Evolutionary conservation across 208 protist species (phyloP), one percentile per base, ranked within the genome.

Genomic region (Acanthamoeba royreba): DNA sequence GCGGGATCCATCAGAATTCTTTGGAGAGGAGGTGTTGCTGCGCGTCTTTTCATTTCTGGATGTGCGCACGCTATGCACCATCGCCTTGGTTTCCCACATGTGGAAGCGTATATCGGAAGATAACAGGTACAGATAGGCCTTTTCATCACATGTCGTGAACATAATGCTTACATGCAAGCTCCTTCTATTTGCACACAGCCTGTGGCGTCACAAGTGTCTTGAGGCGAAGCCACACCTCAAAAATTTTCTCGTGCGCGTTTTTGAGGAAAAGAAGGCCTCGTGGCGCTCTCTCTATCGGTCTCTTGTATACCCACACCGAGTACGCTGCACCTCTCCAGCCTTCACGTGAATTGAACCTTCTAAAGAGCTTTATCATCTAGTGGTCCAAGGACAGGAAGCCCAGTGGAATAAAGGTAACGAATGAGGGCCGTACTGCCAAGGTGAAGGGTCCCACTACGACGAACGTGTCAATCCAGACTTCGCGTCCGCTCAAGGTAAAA

Each of bases 31-130:
- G 81, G 46, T 89, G 8, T 28, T 90, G 49, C 38, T 90, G 31
- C 53, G 83, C 22, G 66, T 90, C 46, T 90, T 90, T n/a, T 90
- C 83, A 19, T 90, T 90, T 38, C 83, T 90, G 25, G 83, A 90
- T 8, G 83, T 66, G 3, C 83, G 83, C 83, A 45, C 31, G 4
- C 83, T 90, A 13, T 58, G 52, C 33, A 66, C 46, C 17, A 25
- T 66, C 52, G 31, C 52, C 2, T 28, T 69, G 15, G 83, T 90
- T 4, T 69, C 52, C 13, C 49, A 61, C 1, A 31, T 35, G 5
- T 90, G 83, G 83, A 90, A 66, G 38, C 83, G 83, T 35, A 90
- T 90, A 45, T 58, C 83, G 22, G 83, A 90, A 35, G 83, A 90
- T 42, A 66, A 58, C 31, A 63, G 47, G 79, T 88, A 42, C n/a